Evolutionary conservation across 2,329 filamentous ascomycete genomes (phyloP), one percentile per base, ranked within the genome.

Genomic region (Tolypocladium capitatum): DNA sequence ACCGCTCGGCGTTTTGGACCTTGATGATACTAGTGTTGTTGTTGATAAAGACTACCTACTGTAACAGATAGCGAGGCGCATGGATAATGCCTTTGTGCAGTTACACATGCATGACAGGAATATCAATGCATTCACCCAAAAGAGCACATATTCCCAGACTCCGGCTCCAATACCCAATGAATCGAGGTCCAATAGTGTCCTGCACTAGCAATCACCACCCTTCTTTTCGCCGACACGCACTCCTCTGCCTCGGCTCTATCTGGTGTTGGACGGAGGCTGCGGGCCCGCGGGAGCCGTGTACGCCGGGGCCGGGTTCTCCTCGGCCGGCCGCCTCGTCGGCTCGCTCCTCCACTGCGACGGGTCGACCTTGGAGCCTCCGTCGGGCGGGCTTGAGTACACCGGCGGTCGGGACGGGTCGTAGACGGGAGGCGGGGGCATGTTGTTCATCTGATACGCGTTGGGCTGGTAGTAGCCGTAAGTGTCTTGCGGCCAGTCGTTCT

Each of bases 381-480:
- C 64, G 8, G 73, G 71, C 43, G 73, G 65, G 5, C 52, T 58
- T 36, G 74, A 69, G 58, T 82, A 81, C 57, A 72, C 63, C 8
- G 77, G 77, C 48, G 77, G 76, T 28, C 75, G 66, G 54, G 67
- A 73, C 6, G 75, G 74, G 52, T 81, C 77, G 58, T 81, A 81
- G 46, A 78, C 71, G 18, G 75, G 75, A 13, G 74, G 74, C 45
- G 75, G 75, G 45, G 73, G 67, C 68, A 75, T 71, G 46, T 69
- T 55, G 51, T 76, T 64, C 74, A 80, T 77, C 52, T 67, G 68
- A 56, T 72, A 70, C 18, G 48, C 57, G 47, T 56, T 51, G 35
- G 48, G 52, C 41, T 50, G 53, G 34, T 56, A 59, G 52, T 55
- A 51, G 41, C 47, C 49, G 30, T 51, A 49, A 27, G 48, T 59